Base-by-base conservation (phyloP, 805 yeast genomes). In the Zygoascus flipseniorum region DNA sequence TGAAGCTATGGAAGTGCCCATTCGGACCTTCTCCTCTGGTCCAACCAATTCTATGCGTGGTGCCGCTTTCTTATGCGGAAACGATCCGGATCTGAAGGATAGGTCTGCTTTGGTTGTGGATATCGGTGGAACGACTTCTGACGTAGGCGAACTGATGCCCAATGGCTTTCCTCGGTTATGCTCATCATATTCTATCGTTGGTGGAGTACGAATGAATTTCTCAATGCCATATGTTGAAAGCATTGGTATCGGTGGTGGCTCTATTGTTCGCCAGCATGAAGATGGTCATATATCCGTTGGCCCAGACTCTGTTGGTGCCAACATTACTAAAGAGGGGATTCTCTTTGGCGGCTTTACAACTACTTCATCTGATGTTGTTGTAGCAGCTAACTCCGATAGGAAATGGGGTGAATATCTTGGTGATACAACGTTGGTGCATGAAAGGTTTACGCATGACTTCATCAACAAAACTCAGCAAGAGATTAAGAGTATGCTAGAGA, bases 41-140 rank as follows among this genome's bases (percentile, higher is more conserved):
- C 75, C 79, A 2, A 76, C 79, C 18, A 58, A 58, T 42, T 58
- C 61, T 19, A 58, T 58, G 61, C 48, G 61, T 42, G 61, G 61
- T 14, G 79, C 80, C 1, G 69, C 78, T 0, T 72, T 74, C 56
- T 60, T 76, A 11, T 71, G 75, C 54, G 43, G 66, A 50, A 47
- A 61, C 20, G 58, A 58, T n/a, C 43, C 54, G 18, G 52, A 54
- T 11, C 52, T 57, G 4, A 50, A 52, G 8, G 69, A 66, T 11
- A 53, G 60, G 32, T 57, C 61, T 43, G 65, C 68, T 11, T 59
- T 74, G 44, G 77, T 76, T n/a, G 71, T 71, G 26, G 80, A 76
- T 58, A 71, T 76, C 35, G 80, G 80, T n/a, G 80, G 80, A 13
- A 76, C 80, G 10, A 76, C 80, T 6, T 63, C 78, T 8, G 80